phyloP scores from a whole-genome alignment of 2,329 filamentous ascomycete genomes.

The Diaporthe sp. region DNA sequence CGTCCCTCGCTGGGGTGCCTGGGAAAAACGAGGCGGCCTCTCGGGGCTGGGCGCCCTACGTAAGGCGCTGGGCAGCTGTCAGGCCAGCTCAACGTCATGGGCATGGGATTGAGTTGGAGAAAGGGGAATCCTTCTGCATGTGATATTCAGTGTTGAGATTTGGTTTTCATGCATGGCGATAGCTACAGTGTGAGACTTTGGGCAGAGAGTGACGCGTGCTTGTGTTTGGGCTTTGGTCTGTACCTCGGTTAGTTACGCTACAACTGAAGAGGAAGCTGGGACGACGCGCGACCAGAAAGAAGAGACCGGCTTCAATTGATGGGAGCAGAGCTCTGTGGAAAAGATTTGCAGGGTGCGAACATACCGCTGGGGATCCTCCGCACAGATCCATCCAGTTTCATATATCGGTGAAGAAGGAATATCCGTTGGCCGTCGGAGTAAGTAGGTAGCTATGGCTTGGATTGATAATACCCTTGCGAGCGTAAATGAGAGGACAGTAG shows the following conservation, averaged over 20 bases:
- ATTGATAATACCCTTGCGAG: neutral
- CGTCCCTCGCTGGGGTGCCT: neutral
- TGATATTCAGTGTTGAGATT: neutral
- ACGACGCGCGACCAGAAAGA: neutral
- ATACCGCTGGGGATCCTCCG: too few relatives aligned
- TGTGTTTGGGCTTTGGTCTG: neutral
- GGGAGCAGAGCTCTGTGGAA: neutral
- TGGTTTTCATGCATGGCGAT: neutral
- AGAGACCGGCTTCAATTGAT: too few relatives aligned
- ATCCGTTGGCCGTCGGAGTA: neutral
- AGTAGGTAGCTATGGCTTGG: neutral
- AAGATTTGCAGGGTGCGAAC: neutral
- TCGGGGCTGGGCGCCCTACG: neutral
- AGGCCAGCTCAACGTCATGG: conserved; percentile 33
- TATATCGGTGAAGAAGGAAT: neutral
- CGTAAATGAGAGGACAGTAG: too few relatives aligned
- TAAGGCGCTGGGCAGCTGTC: neutral
- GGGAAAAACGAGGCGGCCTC: neutral
- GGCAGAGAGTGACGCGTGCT: neutral
- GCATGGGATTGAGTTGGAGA: neutral
- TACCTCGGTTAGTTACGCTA: neutral
- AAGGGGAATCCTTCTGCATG: conserved; percentile 10
- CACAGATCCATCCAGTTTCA: neutral
- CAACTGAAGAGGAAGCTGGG: neutral
- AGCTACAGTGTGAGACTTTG: neutral